Percentiles rank a stretch among this genome's conserved stretches.
phyloP scores from a whole-genome alignment of 768 basidiomycete species.

The Boletus barrowsii region DNA sequence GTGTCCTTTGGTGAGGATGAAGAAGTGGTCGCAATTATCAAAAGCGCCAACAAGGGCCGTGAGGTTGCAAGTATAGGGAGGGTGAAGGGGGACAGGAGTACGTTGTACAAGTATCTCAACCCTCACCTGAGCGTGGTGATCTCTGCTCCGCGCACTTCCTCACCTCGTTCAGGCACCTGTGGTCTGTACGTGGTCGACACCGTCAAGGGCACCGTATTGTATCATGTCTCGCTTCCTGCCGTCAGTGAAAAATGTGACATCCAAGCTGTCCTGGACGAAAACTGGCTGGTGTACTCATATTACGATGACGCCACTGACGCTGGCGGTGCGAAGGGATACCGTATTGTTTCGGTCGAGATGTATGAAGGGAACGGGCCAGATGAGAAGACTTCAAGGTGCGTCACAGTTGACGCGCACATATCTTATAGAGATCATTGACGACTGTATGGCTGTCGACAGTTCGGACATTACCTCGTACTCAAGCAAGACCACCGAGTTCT shows the following conservation, averaged over 20 bases:
- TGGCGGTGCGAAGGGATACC: slow-evolving; percentile 59
- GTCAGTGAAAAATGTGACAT: slow-evolving; percentile 54
- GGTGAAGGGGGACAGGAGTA: slow-evolving; percentile 83
- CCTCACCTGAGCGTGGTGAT: slow-evolving; percentile 69
- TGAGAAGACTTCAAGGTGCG: slow-evolving; percentile 71
- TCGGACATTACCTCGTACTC: slow-evolving; percentile 56
- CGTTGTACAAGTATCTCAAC: slow-evolving; percentile 94
- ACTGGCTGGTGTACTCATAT: slow-evolving; percentile 91
- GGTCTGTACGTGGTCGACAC: slow-evolving; percentile 77
- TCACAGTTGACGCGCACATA: slow-evolving; percentile 2
- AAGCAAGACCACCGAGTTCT: slow-evolving; percentile 49
- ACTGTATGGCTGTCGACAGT: slow-evolving; percentile 28
- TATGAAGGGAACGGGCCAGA: slow-evolving; percentile 75
- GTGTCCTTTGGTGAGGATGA: slow-evolving; percentile 55
- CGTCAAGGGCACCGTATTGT: slow-evolving; percentile 73
- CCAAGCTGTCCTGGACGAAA: slow-evolving; percentile 71
- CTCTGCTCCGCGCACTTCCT: slow-evolving; percentile 39
- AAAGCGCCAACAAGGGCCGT: slow-evolving; percentile 38
- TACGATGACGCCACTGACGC: slow-evolving; percentile 57
- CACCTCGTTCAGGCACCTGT: slow-evolving; percentile 37
- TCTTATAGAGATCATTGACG: slow-evolving; percentile 7
- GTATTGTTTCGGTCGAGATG: slow-evolving; percentile 80
- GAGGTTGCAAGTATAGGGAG: slow-evolving; percentile 77
- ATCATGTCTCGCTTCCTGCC: slow-evolving; percentile 56
- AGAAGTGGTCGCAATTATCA: slow-evolving; percentile 50